phyloP scores from a whole-genome alignment of 2,329 filamentous ascomycete species.

The Emmonsiellopsis sp. region DNA sequence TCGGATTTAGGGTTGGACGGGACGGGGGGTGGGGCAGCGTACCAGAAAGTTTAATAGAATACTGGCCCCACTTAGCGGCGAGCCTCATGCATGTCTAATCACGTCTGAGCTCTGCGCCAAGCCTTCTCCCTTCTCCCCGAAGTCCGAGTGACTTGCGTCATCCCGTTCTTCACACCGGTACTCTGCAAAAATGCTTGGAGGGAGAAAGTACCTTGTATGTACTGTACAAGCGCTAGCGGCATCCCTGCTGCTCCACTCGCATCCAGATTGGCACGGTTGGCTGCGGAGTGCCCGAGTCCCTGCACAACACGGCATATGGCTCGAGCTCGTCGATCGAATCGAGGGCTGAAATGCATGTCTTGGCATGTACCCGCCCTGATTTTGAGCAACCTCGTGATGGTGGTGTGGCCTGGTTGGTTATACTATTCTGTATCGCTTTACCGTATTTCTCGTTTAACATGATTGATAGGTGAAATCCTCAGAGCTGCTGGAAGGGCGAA shows the following conservation, averaged over 20 bases:
- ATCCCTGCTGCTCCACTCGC: background rate
- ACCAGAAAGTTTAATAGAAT: background rate
- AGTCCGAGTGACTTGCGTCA: background rate
- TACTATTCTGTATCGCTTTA: no score
- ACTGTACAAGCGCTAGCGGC: background rate
- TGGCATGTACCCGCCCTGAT: conserved; percentile 12
- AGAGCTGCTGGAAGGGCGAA: no score
- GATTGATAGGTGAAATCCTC: no score
- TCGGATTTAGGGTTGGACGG: background rate
- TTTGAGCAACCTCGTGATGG: no score
- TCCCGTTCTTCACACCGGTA: background rate
- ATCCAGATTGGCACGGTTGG: conserved; percentile 14
- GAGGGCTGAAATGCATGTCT: conserved; percentile 11
- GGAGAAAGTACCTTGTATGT: background rate
- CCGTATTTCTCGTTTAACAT: no score
- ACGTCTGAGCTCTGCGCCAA: background rate
- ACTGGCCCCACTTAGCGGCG: background rate
- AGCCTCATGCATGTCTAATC: background rate
- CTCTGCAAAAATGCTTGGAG: background rate
- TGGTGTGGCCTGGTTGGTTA: no score
- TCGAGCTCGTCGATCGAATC: conserved; percentile 13
- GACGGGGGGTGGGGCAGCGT: background rate
- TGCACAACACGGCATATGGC: conserved; percentile 9
- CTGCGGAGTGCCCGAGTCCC: conserved; percentile 14
- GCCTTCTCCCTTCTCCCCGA: background rate